These are phyloP conservation scores for Xerocomellus chrysenteron DNA, from an alignment of 768 basidiomycete genomes.

Conservation along the genomic window DNA sequence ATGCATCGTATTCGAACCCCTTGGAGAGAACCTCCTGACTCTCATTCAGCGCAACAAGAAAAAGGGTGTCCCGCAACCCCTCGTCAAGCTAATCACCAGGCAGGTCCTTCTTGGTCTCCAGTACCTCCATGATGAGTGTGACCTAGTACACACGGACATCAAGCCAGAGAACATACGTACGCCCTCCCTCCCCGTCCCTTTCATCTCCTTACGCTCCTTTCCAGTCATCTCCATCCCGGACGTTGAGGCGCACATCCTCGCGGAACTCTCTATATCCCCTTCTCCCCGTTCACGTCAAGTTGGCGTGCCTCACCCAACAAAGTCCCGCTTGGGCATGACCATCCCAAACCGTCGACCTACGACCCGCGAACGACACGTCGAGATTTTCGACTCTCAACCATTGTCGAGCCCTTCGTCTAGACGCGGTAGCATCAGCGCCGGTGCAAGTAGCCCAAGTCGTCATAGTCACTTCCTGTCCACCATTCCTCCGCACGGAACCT, in stretches of 20 bases:
- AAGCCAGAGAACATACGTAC: constrained; percentile 95
- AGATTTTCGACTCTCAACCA: constrained; percentile 83
- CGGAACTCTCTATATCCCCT: constrained; percentile 65
- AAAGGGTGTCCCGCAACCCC: constrained; percentile 75
- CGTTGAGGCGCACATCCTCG: constrained; percentile 68
- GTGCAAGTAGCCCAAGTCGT: constrained; percentile 22
- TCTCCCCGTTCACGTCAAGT: constrained; percentile 78
- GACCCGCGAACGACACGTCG: constrained; percentile 60
- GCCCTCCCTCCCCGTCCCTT: constrained; percentile 37
- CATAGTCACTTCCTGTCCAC: constrained; percentile 17
- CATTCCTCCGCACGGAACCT: constrained; percentile 4
- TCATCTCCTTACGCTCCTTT: constrained; percentile 9
- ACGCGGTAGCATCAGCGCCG: constrained; percentile 31
- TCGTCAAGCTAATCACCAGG: constrained; percentile 84
- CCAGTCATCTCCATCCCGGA: constrained; percentile 84
- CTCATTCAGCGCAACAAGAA: constrained; percentile 77
- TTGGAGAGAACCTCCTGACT: constrained; percentile 75
- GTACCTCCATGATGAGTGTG: constrained; percentile 91
- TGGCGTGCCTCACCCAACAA: constrained; percentile 71
- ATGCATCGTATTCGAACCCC: constrained; percentile 88
- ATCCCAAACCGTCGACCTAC: constrained; percentile 53
- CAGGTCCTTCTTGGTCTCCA: constrained; percentile 87
- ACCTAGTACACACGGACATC: constrained; percentile 90
- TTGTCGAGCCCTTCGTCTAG: constrained; percentile 52
- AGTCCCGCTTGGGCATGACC: constrained; percentile 57